Evolutionary conservation across 2,329 filamentous ascomycete species (phyloP).

Genomic region (Aspergillus brunneoviolaceus): DNA sequence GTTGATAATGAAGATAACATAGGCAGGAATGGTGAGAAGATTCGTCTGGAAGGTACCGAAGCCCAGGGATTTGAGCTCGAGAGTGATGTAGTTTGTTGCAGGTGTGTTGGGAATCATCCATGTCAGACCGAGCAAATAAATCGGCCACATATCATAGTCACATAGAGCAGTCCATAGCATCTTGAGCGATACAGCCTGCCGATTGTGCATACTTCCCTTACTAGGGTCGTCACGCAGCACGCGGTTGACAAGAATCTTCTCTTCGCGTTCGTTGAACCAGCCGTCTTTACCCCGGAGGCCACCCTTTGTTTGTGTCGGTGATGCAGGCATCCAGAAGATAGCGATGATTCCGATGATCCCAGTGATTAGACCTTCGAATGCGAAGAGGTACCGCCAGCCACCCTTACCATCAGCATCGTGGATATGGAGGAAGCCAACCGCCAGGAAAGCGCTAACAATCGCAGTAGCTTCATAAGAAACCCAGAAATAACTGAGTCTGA

Average conservation of each 20-base stretch:
- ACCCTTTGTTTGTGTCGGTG: conserved; percentile 64
- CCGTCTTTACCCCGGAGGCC: conserved; percentile 61
- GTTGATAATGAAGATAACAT: conserved; percentile 57
- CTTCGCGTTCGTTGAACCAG: conserved; percentile 67
- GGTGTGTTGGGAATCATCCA: conserved; percentile 44
- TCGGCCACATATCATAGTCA: conserved; percentile 60
- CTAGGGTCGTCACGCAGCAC: conserved; percentile 56
- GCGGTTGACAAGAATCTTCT: conserved; percentile 68
- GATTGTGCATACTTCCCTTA: conserved; percentile 63
- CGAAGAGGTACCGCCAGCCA: conserved; percentile 48
- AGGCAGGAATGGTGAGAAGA: conserved; percentile 62
- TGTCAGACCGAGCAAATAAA: conserved; percentile 51
- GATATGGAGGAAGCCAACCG: conserved; percentile 46
- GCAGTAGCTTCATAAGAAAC: conserved; percentile 55
- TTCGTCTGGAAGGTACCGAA: conserved; percentile 62
- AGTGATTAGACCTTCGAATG: conserved; percentile 50
- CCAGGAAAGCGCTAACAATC: conserved; percentile 50
- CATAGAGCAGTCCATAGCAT: conserved; percentile 52
- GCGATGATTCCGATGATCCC: conserved; percentile 56
- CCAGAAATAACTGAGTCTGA: conserved; percentile 70
- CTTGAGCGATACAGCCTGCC: conserved; percentile 51
- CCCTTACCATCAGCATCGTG: conserved; percentile 35
- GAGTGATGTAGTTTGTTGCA: conserved; percentile 39
- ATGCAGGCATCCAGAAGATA: conserved; percentile 61
- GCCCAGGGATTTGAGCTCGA: conserved; percentile 52